Evolutionary conservation across 192 early-diverging fungal genomes (phyloP).

Genomic region (Rhizoclosmatium globosum): DNA sequence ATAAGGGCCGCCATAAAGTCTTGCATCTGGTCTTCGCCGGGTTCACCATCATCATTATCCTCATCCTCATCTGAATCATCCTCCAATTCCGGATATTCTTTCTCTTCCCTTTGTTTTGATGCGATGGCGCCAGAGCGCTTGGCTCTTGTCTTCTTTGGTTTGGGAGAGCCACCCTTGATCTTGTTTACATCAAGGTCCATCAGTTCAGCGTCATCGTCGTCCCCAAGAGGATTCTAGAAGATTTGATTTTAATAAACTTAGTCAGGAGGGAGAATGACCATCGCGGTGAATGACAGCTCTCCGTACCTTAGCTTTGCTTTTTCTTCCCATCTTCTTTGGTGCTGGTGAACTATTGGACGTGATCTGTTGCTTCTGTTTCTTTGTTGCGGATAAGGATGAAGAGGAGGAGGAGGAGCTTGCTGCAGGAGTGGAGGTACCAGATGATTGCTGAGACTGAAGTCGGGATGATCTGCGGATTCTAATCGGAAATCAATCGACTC

Average conservation of each 20-base stretch:
- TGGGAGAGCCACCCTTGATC: not conserved
- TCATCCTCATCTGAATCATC: not conserved
- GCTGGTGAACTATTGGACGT: not conserved
- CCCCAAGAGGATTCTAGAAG: not conserved
- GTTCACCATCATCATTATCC: slow-evolving; percentile 44
- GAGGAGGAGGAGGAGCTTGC: not conserved
- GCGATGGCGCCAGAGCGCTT: not conserved
- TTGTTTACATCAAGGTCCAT: not conserved
- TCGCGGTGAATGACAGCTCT: not conserved
- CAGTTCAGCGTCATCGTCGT: not conserved
- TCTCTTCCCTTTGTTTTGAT: not conserved
- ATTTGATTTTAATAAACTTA: not conserved
- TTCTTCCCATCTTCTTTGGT: not conserved
- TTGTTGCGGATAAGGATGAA: not conserved
- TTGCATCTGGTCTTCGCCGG: slow-evolving; percentile 48
- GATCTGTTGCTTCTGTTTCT: not conserved
- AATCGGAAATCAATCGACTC: too few relatives aligned
- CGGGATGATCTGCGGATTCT: too few relatives aligned
- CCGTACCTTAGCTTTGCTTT: not conserved
- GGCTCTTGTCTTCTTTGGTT: slow-evolving; percentile 2
- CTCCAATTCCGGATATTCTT: not conserved
- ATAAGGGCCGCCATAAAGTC: slow-evolving; percentile 38
- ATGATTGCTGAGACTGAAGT: too few relatives aligned
- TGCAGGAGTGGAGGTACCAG: too few relatives aligned
- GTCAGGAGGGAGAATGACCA: not conserved